Base-by-base conservation (phyloP, 257 asterid genomes). In the Penstemon barbatus region DNA sequence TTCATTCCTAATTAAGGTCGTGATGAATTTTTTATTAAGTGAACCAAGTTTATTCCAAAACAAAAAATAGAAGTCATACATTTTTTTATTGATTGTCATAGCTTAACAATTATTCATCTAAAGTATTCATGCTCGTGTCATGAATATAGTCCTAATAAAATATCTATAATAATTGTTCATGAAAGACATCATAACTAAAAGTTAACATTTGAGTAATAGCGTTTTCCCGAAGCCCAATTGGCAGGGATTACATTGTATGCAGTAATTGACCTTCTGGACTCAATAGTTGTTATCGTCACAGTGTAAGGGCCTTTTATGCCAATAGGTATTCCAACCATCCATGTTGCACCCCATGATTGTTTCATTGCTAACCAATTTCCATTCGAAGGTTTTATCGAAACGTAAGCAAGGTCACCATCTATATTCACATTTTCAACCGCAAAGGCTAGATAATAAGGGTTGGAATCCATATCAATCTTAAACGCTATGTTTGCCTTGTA, bases 381-480 rank as follows among this genome's bases (percentile, higher is more conserved):
- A 8, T 61, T 41, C 4, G 62, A 8, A 5, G 75, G 42, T 37
- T 42, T 25, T 5, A 74, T 38, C 19, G 54, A 74, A 7, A 70
- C 69, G 0, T 25, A 63, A 9, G 41, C 36, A 37, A 79, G 39
- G 2, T 53, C 68, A n/a, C 78, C 80, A 67, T 75, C 78, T 50
- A 71, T 63, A 52, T 57, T 58, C 48, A 55, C 66, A 54, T 55
- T 54, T 57, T 57, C 72, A 13, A 79, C 36, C 5, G 33, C 58
- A 40, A 13, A 8, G 2, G 83, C 75, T 7, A 79, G 37, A 33
- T 56, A 71, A 41, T 18, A 0, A 0, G 70, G 64, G 54, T 67
- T 79, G 1, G 83, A 72, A 25, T 78, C 83, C 3, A 1, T 51
- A 3, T 71, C 83, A 1, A 75, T 61, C 25, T 75, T 57, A 5